phyloP scores from a whole-genome alignment of 192 early-diverging fungal species.

The Spinellus fusiger region DNA sequence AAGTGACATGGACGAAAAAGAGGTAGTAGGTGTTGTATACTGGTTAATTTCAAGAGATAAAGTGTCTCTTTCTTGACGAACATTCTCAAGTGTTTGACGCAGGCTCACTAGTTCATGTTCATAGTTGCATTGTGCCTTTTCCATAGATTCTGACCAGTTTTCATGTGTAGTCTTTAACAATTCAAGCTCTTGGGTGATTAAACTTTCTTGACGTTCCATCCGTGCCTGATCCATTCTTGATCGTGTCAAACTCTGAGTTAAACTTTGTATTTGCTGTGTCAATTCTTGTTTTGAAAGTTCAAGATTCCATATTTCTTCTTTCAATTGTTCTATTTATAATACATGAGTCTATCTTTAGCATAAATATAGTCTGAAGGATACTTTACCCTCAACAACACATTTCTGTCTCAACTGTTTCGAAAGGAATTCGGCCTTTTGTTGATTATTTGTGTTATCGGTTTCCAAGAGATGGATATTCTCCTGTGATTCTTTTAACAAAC shows the following conservation, averaged over 20 bases:
- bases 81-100: neutral
- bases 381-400: neutral
- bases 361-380: neutral
- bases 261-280: conserved; percentile 12
- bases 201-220: conserved; percentile 11
- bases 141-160: conserved; percentile 7
- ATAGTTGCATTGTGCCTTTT: conserved; percentile 6
- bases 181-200: conserved; percentile 17
- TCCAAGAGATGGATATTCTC: neutral
- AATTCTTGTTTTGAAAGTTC: conserved; percentile 29
- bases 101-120: conserved; percentile 15
- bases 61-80: neutral
- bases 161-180: conserved; percentile 10
- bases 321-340: conserved; percentile 23
- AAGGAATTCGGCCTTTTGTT: neutral
- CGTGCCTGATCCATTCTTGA: conserved; percentile 14
- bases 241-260: conserved; percentile 16
- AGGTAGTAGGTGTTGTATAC: neutral
- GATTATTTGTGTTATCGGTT: neutral
- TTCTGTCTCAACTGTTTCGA: neutral
- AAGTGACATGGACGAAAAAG: neutral
- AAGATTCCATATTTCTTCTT: conserved; percentile 30
- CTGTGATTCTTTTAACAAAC: neutral
- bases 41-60: neutral
- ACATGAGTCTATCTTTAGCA: neutral